Evolutionary conservation across 73 alveolate genomes (phyloP).

Genomic region (Tetrahymena borealis): DNA sequence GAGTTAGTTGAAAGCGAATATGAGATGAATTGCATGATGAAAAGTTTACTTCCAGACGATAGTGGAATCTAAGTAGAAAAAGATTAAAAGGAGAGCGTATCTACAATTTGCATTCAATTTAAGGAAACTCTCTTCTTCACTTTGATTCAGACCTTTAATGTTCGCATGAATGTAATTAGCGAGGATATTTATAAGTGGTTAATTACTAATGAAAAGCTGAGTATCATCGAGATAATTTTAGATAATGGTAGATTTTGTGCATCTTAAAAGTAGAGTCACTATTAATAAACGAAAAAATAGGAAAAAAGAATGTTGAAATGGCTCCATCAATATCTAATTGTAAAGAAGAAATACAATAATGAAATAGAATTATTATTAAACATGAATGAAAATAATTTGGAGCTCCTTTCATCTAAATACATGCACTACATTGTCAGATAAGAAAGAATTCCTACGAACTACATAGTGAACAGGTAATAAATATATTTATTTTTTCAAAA

Average conservation of each 20-base stretch:
- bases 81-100: neutral
- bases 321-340: neutral
- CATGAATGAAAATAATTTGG: neutral
- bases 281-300: neutral
- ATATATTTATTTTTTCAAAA: neutral
- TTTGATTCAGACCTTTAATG: neutral
- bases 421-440: neutral
- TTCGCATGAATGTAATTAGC: neutral
- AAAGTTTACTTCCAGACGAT: neutral
- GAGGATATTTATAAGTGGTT: neutral
- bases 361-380: neutral
- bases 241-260: neutral
- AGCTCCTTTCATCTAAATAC: neutral
- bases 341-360: neutral
- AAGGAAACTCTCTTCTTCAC: neutral
- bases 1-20: neutral
- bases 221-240: neutral
- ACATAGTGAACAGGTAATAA: neutral
- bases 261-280: neutral
- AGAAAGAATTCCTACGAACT: neutral
- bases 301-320: neutral
- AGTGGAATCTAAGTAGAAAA: neutral
- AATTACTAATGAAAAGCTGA: neutral
- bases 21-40: neutral
- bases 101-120: neutral